Evolutionary conservation across 164 flowering plant species (phyloP).

Genomic region (Vitis cinerea): DNA sequence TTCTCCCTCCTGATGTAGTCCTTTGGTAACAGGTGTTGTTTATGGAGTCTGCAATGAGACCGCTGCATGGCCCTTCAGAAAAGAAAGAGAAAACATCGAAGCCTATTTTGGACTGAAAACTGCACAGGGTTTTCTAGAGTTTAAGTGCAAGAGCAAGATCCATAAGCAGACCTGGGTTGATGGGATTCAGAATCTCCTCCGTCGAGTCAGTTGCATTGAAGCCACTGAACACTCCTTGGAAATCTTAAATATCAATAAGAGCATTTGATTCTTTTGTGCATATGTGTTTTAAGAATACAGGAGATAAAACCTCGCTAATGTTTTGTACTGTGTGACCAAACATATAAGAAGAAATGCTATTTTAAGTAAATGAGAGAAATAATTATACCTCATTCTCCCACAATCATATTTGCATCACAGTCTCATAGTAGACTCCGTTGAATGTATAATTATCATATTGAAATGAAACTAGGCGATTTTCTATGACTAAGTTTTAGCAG

Average conservation of each 20-base stretch:
- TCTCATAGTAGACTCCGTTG: no score
- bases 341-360: not conserved
- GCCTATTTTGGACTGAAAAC: slow-evolving; percentile 74
- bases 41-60: slow-evolving; percentile 69
- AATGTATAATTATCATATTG: no score
- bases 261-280: slow-evolving; percentile 15
- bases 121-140: slow-evolving; percentile 75
- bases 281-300: not conserved
- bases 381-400: no score
- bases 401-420: no score
- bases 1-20: not conserved
- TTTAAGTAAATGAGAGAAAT: no score
- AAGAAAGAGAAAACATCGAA: slow-evolving; percentile 52
- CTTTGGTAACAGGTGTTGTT: slow-evolving; percentile 54
- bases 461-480: no score
- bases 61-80: slow-evolving; percentile 51
- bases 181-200: slow-evolving; percentile 53
- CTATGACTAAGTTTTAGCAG: no score
- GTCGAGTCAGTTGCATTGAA: slow-evolving; percentile 34
- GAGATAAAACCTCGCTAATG: not conserved
- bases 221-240: slow-evolving; percentile 34
- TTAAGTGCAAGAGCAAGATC: slow-evolving; percentile 74
- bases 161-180: slow-evolving; percentile 83
- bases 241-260: slow-evolving; percentile 28
- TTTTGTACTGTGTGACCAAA: not conserved